phyloP scores from a whole-genome alignment of 805 yeast species.

The Wickerhamomyces ciferrii region DNA sequence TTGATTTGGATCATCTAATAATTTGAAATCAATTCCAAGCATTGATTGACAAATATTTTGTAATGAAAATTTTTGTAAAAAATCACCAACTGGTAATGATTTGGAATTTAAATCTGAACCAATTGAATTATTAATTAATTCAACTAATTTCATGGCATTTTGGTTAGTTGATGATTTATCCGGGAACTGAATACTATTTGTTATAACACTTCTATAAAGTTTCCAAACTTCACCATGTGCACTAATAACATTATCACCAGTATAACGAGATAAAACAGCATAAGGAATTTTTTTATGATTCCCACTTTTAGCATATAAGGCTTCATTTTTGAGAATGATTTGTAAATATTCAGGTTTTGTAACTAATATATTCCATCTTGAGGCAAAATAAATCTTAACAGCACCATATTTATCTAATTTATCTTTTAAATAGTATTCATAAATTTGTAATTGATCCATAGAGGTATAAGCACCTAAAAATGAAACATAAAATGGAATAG shows the following conservation, averaged over 20 bases:
- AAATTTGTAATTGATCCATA: conserved; percentile 45
- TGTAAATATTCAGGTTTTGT: conserved; percentile 40
- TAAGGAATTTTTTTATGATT: conserved; percentile 54
- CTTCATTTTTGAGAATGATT: conserved; percentile 43
- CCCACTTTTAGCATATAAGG: conserved; percentile 51
- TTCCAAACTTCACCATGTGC: conserved; percentile 52
- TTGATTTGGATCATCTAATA: conserved; percentile 24
- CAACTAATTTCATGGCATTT: conserved; percentile 33
- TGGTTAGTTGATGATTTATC: conserved; percentile 29
- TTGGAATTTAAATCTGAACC: conserved; percentile 1
- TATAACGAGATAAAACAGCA: conserved; percentile 46
- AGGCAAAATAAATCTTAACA: conserved; percentile 53
- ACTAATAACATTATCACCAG: conserved; percentile 58
- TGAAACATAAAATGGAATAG: conserved; percentile 56
- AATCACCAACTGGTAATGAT: conserved; percentile 27
- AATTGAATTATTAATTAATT: conserved; percentile 18
- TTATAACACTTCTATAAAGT: conserved; percentile 37
- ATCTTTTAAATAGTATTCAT: conserved; percentile 33
- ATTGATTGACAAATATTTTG: conserved; percentile 46
- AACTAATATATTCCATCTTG: conserved; percentile 55
- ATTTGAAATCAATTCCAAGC: conserved; percentile 42
- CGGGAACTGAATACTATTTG: conserved; percentile 47
- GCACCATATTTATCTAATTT: conserved; percentile 50
- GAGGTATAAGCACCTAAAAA: conserved; percentile 38
- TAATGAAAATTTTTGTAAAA: conserved; percentile 41